Conservation (phyloP, 805 yeast genomes). For the Candida fluviatilis region DNA sequence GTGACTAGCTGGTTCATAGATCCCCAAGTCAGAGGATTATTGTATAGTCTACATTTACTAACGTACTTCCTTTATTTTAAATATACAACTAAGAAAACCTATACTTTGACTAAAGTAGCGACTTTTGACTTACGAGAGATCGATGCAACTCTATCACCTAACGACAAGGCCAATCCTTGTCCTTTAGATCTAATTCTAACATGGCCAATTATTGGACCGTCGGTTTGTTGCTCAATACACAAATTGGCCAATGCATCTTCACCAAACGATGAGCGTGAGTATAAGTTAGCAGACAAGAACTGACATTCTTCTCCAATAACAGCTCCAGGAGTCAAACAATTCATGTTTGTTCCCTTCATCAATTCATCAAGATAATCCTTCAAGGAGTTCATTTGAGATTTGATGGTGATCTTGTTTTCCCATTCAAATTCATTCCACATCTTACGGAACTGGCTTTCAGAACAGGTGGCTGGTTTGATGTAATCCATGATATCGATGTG, state of each 20-base stretch:
- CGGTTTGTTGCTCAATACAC: conserved; percentile 78
- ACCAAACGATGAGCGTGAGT: conserved; percentile 89
- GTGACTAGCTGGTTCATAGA: not conserved
- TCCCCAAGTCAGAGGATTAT: not conserved
- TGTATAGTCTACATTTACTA: not conserved
- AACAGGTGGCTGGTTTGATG: conserved; percentile 89
- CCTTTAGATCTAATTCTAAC: conserved; percentile 96
- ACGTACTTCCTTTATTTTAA: not conserved
- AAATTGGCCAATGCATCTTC: conserved; percentile 96
- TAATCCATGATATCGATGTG: conserved; percentile 97
- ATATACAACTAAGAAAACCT: not conserved
- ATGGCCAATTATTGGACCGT: conserved; percentile 83
- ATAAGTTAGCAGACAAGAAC: conserved; percentile 90
- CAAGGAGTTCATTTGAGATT: conserved; percentile 60
- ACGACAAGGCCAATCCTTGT: conserved; percentile 90
- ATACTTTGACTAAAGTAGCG: conserved; percentile 8
- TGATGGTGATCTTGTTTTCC: conserved; percentile 95
- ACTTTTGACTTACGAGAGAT: conserved; percentile 52
- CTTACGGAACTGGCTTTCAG: conserved; percentile 85
- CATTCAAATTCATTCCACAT: conserved; percentile 99
- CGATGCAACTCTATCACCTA: conserved; percentile 91
- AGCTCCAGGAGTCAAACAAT: conserved; percentile 87
- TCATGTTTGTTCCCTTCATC: conserved; percentile 86
- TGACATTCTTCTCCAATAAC: conserved; percentile 85
- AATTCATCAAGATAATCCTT: conserved; percentile 75